Percentiles rank a stretch among this genome's conserved stretches.
These are phyloP conservation scores for Phallus indusiatus DNA, from an alignment of 768 basidiomycete genomes.

Conservation along the genomic window DNA sequence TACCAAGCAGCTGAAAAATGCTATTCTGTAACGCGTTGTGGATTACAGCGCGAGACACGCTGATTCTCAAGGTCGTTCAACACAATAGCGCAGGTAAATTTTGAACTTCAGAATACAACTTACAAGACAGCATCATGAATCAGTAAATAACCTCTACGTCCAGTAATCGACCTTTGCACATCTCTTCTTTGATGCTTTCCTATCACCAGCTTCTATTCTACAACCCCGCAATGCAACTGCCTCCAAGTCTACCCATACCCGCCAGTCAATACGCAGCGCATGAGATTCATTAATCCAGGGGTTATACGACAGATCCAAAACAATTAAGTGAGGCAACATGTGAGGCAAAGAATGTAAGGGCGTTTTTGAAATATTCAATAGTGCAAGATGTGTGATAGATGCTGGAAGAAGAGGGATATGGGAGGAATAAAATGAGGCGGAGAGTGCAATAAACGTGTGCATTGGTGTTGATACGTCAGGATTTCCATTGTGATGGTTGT, in stretches of 20 bases:
- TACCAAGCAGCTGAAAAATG: too few relatives aligned
- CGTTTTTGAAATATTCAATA: conserved; percentile 43
- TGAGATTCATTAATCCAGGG: conserved; percentile 26
- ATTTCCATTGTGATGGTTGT: conserved; percentile 36
- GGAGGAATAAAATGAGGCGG: conserved; percentile 30
- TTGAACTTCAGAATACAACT: too few relatives aligned
- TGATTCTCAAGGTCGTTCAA: too few relatives aligned
- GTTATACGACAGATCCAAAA: conserved; percentile 66
- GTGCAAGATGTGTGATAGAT: conserved; percentile 53
- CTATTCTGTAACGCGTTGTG: too few relatives aligned
- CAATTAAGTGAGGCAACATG: conserved; percentile 49
- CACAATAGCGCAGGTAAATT: too few relatives aligned
- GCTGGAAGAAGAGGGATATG: conserved; percentile 44
- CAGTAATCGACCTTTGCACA: conserved; percentile 59
- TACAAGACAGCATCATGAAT: too few relatives aligned
- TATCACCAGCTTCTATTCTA: conserved; percentile 31
- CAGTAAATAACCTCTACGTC: conserved; percentile 40
- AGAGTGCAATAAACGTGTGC: conserved; percentile 42
- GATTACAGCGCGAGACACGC: too few relatives aligned
- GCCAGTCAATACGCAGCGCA: conserved; percentile 33
- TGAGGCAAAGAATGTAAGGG: conserved; percentile 49
- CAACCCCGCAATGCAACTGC: conserved; percentile 52
- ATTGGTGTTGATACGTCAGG: conserved; percentile 24
- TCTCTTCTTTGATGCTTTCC: conserved; percentile 19
- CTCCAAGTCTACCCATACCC: conserved; percentile 40